A percentile compares a stretch with the other conserved stretches of the same genome.
Evolutionary conservation across 192 early-diverging fungal species (phyloP).

Genomic region (Coemansia sp.): DNA sequence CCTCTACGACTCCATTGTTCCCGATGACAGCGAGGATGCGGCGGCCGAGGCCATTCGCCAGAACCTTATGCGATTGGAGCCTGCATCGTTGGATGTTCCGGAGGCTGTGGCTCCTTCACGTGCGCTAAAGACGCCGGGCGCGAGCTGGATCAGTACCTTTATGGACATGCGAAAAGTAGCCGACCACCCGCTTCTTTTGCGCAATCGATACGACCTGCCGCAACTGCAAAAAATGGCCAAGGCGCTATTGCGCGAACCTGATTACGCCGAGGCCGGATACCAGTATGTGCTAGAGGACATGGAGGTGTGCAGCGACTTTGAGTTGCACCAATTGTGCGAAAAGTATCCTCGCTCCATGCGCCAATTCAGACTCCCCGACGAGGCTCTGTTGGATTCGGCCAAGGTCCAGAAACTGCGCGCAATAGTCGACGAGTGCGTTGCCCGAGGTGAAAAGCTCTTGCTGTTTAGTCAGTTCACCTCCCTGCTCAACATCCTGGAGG

Average conservation of each 20-base stretch:
- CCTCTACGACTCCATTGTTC: slow-evolving; percentile 56
- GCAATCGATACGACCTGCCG: slow-evolving; percentile 60
- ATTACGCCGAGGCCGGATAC: slow-evolving; percentile 72
- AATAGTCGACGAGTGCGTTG: slow-evolving; percentile 54
- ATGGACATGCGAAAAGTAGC: slow-evolving; percentile 86
- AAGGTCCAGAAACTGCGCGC: slow-evolving; percentile 66
- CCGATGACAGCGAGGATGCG: slow-evolving; percentile 18
- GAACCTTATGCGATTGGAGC: slow-evolving; percentile 22
- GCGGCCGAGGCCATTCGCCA: slow-evolving; percentile 12
- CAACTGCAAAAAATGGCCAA: slow-evolving; percentile 67
- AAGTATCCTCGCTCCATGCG: slow-evolving; percentile 25
- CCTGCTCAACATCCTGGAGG: slow-evolving; percentile 78
- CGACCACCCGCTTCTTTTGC: slow-evolving; percentile 78
- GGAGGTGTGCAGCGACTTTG: slow-evolving; percentile 84
- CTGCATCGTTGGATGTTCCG: slow-evolving; percentile 14
- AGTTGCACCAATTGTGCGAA: slow-evolving; percentile 68
- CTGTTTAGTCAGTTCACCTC: slow-evolving; percentile 88
- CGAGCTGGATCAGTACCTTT: slow-evolving; percentile 58
- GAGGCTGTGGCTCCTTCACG: not conserved
- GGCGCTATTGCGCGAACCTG: slow-evolving; percentile 63
- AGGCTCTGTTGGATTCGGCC: slow-evolving; percentile 69
- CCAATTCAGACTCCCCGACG: slow-evolving; percentile 53
- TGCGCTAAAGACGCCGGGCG: not conserved
- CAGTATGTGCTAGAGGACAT: slow-evolving; percentile 84
- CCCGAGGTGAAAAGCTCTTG: slow-evolving; percentile 54